These are phyloP conservation scores for Heliophila coronopifolia DNA, from an alignment of 441 rosid genomes.

Conservation along the genomic window DNA sequence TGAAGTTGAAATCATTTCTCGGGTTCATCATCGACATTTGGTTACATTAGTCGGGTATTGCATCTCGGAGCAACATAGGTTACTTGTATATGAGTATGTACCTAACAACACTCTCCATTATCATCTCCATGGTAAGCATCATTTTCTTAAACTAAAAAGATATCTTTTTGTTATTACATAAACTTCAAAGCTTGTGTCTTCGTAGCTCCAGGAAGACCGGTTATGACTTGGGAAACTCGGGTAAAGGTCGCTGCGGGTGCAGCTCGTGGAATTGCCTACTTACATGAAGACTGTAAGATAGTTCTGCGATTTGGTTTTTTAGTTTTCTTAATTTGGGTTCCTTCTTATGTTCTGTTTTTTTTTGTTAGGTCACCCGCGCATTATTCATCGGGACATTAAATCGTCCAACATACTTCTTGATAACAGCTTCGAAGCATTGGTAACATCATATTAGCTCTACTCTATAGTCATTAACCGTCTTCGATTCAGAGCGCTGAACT, in stretches of 20 bases:
- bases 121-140: conserved; percentile 86
- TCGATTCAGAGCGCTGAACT: too few species aligned
- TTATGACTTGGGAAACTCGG: conserved; percentile 68
- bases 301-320: too few species aligned
- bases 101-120: conserved; percentile 76
- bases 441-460: conserved; percentile 25
- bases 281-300: conserved; percentile 90
- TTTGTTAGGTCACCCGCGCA: conserved; percentile 73
- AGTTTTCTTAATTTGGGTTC: too few species aligned
- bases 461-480: too few species aligned
- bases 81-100: conserved; percentile 78
- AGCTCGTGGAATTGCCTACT: conserved; percentile 92
- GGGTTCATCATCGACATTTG: conserved; percentile 84
- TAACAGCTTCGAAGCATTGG: conserved; percentile 75
- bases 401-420: conserved; percentile 93
- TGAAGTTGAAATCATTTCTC: conserved; percentile 85
- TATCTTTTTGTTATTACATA: too few species aligned
- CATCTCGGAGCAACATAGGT: conserved; percentile 53
- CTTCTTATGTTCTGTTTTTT: too few species aligned
- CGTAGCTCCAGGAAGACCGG: conserved; percentile 56
- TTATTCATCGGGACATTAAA: conserved; percentile 94
- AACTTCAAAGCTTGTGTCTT: too few species aligned
- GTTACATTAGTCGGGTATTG: conserved; percentile 93
- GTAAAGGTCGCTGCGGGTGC: conserved; percentile 82
- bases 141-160: too few species aligned